Evolutionary conservation across 2,329 filamentous ascomycete species (phyloP), one percentile per base, ranked within the genome.

Genomic region (Aspergillus melleus): DNA sequence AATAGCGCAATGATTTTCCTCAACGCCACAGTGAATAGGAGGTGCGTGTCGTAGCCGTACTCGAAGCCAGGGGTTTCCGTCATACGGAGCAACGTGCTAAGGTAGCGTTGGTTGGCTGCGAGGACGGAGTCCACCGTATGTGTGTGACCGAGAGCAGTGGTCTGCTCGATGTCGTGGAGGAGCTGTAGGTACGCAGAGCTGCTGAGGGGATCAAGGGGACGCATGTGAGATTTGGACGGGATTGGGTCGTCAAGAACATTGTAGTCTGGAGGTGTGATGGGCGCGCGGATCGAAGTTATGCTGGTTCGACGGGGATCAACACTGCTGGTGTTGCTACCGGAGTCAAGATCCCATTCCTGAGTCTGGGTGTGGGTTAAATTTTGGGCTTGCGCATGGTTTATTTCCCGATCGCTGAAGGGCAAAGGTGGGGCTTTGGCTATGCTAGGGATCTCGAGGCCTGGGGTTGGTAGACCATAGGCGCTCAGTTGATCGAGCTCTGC

Each of bases 21-120:
- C 42, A 64, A 20, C 2, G 62, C 60, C 12, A 64, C 60, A 3
- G 58, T 57, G 56, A 62, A 64, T 16, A 64, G 58, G 5, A 64
- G 47, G 22, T 64, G 58, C 6, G 54, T 54, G 24, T 51, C 57
- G 42, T 60, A 62, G 36, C 52, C 29, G 1, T 54, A 32, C 4
- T 44, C 53, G 12, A 61, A 61, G 29, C 19, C 11, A 2, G 49
- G 53, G 39, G 42, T 55, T 11, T 61, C 60, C 3, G 56, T 39
- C 6, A 61, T 53, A 6, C 59, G 60, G 1, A 59, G 54, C n/a
- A 64, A 56, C 8, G 56, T 62, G 2, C 50, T 55, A 6, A 64
- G 58, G 49, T 62, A 59, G 20, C 58, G 47, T 30, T 63, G 60
- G 29, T 51, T 61, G 4, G 60, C 60, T 5, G 55, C 55, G 10